Evolutionary conservation across 2,329 filamentous ascomycete species (phyloP), one percentile per base, ranked within the genome.

Genomic region (Aspergillus tamarii): DNA sequence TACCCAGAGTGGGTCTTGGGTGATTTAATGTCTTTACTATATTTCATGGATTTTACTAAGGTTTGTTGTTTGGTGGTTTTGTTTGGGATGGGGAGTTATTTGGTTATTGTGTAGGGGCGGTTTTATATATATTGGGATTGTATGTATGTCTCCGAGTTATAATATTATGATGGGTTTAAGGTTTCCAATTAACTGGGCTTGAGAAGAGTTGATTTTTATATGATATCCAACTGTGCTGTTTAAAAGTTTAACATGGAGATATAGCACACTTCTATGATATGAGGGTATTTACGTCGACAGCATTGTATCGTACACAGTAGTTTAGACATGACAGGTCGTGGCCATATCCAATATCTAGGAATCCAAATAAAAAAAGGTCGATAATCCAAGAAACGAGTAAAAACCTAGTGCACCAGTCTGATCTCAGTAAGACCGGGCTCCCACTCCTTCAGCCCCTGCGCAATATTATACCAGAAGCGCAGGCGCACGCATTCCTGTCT

Each of bases 381-480:
- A 39, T n/a, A 4, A 16, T 26, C 2, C n/a, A 30, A 39, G 26
- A 39, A 14, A 28, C 4, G 26, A 32, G 28, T 21, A 12, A 8
- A 32, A 34, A 10, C 3, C 23, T 39, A 88, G 80, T 88, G 86
- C 65, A 84, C 77, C 69, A 88, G 69, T 53, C 84, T 79, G 62
- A 88, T 83, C 67, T 84, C 74, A 39, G 72, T 76, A 81, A 88
- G 90, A 6, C 93, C 94, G 72, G 84, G 87, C 83, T 97, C 93
- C 94, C 94, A 97, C 66, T 89, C 87, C 74, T 90, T 83, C 73
- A 97, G 81, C 54, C 89, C 91, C 77, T 96, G 91, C 66, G 88
- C 85, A 65, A 98, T 89, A 78, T 94, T 97, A 61, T 91, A 85
- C 94, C 94, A 97, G 82, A 97, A 98, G 76, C 93, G 84, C 81